Evolutionary conservation across 73 alveolate species (phyloP).

Genomic region (Halteria grandinella): DNA sequence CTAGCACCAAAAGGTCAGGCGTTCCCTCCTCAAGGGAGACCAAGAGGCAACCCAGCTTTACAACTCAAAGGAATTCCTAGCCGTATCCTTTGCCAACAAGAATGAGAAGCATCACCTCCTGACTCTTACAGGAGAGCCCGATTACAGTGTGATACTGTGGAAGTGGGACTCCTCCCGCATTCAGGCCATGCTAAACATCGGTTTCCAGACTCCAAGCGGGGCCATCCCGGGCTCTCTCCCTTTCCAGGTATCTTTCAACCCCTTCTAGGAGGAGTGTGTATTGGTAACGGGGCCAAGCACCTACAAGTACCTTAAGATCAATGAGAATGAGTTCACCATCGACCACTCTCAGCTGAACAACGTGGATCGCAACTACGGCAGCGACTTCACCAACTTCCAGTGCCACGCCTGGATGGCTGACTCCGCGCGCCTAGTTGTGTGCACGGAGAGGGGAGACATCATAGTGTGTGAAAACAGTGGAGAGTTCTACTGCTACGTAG

Average conservation of each 20-base stretch:
- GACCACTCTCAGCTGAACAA: conserved; percentile 71
- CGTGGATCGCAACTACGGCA: no score
- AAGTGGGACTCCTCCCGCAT: conserved; percentile 82
- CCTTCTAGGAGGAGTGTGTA: conserved; percentile 54
- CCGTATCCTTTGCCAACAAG: conserved; percentile 80
- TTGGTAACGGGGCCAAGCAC: conserved; percentile 79
- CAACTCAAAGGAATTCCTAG: conserved; percentile 69
- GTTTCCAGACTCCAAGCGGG: conserved; percentile 3
- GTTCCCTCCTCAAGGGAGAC: conserved; percentile 59
- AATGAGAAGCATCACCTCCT: conserved; percentile 74
- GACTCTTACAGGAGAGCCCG: conserved; percentile 88
- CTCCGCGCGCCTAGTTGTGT: conserved; percentile 60
- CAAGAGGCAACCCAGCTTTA: conserved; percentile 28
- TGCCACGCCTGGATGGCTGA: conserved; percentile 74
- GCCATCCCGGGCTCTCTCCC: conserved; percentile 25
- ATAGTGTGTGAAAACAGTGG: conserved; percentile 69
- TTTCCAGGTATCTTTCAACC: conserved; percentile 80
- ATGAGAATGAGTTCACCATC: conserved; percentile 64
- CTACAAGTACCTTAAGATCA: conserved; percentile 72
- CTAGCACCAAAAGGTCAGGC: conserved; percentile 57
- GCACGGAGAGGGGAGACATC: conserved; percentile 69
- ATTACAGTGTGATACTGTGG: conserved; percentile 85
- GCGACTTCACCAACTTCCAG: conserved; percentile 33
- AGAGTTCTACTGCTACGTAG: conserved; percentile 49
- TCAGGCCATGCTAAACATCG: conserved; percentile 45